A percentile compares a stretch with the other conserved stretches of the same genome.
These are phyloP conservation scores for Boletus austroedulis DNA, from an alignment of 1,284 basidiomycete genomes.

Conservation along the genomic window DNA sequence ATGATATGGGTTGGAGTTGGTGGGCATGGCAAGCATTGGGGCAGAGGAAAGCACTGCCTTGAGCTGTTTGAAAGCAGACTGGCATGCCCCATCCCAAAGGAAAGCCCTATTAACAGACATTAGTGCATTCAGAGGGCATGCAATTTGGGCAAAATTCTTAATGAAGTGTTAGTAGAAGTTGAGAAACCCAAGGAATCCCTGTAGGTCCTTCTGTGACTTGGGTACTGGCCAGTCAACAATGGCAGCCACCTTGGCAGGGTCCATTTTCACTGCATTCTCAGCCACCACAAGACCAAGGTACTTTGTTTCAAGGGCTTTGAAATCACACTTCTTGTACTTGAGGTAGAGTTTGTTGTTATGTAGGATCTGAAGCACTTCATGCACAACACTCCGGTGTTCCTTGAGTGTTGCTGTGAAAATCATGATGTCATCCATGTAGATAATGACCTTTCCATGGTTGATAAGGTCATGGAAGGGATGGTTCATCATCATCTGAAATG, in stretches of 20 bases:
- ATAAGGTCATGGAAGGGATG: neutral
- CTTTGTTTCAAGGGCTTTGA: neutral
- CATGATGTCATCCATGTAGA: neutral
- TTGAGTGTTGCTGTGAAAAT: neutral
- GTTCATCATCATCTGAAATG: neutral
- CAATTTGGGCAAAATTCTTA: slow-evolving; percentile 34
- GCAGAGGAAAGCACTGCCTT: neutral
- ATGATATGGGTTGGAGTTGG: neutral
- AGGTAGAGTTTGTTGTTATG: neutral
- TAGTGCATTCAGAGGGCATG: neutral
- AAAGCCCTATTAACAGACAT: neutral
- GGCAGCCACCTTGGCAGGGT: neutral
- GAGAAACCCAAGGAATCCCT: slow-evolving; percentile 36
- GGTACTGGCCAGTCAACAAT: neutral
- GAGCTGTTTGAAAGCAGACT: fast-evolving
- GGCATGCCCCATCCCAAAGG: neutral
- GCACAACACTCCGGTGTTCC: neutral
- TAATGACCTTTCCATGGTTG: neutral
- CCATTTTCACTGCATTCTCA: neutral
- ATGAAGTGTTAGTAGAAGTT: slow-evolving; percentile 48
- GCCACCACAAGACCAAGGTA: neutral
- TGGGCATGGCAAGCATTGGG: neutral
- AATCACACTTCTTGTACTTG: neutral
- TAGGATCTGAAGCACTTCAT: neutral
- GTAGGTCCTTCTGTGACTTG: slow-evolving; percentile 21